Percentiles rank a stretch among this genome's conserved stretches.
Conservation (phyloP, 169 alveolate species). For the Cryptosporidium muris region DNA sequence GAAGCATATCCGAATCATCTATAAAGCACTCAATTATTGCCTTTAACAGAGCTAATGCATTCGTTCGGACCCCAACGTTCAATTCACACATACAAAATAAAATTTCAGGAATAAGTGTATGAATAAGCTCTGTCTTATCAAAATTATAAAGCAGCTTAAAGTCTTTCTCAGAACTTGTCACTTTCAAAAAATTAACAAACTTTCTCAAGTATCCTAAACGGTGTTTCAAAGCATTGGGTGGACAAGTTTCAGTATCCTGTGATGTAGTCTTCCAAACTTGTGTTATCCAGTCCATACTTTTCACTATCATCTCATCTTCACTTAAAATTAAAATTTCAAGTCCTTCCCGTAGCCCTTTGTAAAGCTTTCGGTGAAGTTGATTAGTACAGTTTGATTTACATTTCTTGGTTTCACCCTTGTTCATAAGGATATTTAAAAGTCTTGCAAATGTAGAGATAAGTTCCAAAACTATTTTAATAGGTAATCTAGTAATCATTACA, state of each 20-base stretch:
- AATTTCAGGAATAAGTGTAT: slow-evolving; percentile 46
- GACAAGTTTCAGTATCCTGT: slow-evolving; percentile 42
- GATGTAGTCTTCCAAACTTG: slow-evolving; percentile 8
- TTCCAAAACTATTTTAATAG: slow-evolving; percentile 6
- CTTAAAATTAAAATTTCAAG: slow-evolving; percentile 14
- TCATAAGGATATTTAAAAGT: background rate
- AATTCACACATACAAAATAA: slow-evolving; percentile 41
- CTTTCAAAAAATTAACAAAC: slow-evolving; percentile 28
- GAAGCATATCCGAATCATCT: slow-evolving; percentile 1
- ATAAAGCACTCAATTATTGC: slow-evolving; percentile 35
- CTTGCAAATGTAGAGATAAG: background rate
- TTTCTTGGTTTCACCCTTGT: background rate
- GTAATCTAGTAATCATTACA: slow-evolving; percentile 23
- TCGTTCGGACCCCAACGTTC: slow-evolving; percentile 27
- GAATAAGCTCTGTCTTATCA: slow-evolving; percentile 15
- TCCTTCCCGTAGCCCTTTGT: slow-evolving; percentile 30
- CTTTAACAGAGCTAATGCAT: slow-evolving; percentile 36
- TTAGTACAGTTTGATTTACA: too few relatives aligned
- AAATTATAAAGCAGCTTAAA: slow-evolving; percentile 4
- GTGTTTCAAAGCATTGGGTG: slow-evolving; percentile 40
- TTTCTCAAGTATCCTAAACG: slow-evolving; percentile 36
- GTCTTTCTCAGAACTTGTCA: slow-evolving; percentile 3
- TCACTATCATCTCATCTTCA: background rate
- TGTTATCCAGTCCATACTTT: background rate
- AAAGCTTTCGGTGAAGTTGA: slow-evolving; percentile 24